Conservation (phyloP, 2,329 filamentous ascomycete species). For the Alternaria arborescens region DNA sequence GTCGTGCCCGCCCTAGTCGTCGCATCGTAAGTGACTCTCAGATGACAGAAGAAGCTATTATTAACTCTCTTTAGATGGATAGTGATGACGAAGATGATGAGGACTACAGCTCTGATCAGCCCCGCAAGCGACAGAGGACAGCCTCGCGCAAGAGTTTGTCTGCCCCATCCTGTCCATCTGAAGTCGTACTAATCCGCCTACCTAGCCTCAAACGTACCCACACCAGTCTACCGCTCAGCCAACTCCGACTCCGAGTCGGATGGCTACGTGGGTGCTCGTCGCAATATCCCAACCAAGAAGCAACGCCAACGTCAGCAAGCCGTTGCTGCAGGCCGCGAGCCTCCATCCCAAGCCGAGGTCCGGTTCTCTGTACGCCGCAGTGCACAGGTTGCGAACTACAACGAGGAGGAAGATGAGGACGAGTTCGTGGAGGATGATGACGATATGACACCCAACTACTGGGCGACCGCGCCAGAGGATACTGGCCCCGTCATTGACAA, state of each 20-base stretch:
- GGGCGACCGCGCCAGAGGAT: slow-evolving; percentile 74
- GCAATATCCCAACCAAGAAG: slow-evolving; percentile 73
- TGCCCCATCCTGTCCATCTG: slow-evolving; percentile 20
- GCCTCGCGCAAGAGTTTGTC: slow-evolving; percentile 69
- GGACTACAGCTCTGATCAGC: slow-evolving; percentile 67
- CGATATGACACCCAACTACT: slow-evolving; percentile 74
- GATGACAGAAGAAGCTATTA: slow-evolving; percentile 17
- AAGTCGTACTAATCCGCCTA: slow-evolving; percentile 56
- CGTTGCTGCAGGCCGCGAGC: slow-evolving; percentile 66
- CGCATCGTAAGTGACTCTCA: slow-evolving; percentile 62
- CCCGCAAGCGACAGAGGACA: slow-evolving; percentile 72
- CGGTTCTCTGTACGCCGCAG: slow-evolving; percentile 90
- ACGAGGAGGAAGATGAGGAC: slow-evolving; percentile 69
- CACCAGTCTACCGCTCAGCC: slow-evolving; percentile 63
- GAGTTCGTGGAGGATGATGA: slow-evolving; percentile 67
- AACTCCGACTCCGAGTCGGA: slow-evolving; percentile 69
- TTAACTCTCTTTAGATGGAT: slow-evolving; percentile 59
- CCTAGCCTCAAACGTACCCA: slow-evolving; percentile 62
- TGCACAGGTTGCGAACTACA: slow-evolving; percentile 75
- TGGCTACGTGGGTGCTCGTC: slow-evolving; percentile 80
- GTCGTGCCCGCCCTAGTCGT: slow-evolving; percentile 68
- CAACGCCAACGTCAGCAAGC: slow-evolving; percentile 76
- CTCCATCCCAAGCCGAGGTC: slow-evolving; percentile 77
- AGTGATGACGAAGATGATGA: slow-evolving; percentile 73
- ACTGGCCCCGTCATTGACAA: slow-evolving; percentile 87